These are phyloP conservation scores for Brassica cretica DNA, from an alignment of 345 rosid genomes.

Conservation along the genomic window DNA sequence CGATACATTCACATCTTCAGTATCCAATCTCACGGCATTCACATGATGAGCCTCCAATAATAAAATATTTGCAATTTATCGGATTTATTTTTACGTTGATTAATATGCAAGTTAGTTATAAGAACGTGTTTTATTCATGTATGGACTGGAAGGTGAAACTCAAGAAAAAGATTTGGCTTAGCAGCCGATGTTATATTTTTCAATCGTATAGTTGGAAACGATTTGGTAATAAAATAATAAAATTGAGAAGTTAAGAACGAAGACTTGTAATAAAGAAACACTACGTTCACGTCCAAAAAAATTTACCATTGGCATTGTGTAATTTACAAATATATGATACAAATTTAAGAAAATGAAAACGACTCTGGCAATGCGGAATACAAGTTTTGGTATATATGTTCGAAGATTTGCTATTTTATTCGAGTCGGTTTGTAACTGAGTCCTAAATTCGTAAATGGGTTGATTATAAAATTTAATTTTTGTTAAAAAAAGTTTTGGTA, in stretches of 20 bases:
- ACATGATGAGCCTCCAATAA: neutral
- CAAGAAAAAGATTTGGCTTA: neutral
- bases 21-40: conserved; percentile 4
- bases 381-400: neutral
- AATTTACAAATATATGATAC: conserved; percentile 1
- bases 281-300: neutral
- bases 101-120: conserved; percentile 1
- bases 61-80: neutral
- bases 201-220: neutral
- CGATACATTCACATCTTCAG: neutral
- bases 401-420: too few relatives aligned
- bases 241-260: conserved; percentile 12
- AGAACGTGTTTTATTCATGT: conserved; percentile 15
- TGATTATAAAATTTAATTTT: too few relatives aligned
- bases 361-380: conserved; percentile 20
- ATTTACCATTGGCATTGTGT: neutral
- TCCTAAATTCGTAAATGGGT: too few relatives aligned
- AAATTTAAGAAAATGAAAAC: conserved; percentile 2
- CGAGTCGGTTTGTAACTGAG: too few relatives aligned
- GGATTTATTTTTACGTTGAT: neutral
- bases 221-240: conserved; percentile 13
- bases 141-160: conserved; percentile 1
- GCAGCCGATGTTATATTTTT: conserved; percentile 16
- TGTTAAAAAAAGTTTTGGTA: too few relatives aligned
- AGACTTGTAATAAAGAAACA: conserved; percentile 11